These are phyloP conservation scores for Canariomyces notabilis DNA, from an alignment of 2,329 filamentous ascomycete species.

Conservation along the genomic window DNA sequence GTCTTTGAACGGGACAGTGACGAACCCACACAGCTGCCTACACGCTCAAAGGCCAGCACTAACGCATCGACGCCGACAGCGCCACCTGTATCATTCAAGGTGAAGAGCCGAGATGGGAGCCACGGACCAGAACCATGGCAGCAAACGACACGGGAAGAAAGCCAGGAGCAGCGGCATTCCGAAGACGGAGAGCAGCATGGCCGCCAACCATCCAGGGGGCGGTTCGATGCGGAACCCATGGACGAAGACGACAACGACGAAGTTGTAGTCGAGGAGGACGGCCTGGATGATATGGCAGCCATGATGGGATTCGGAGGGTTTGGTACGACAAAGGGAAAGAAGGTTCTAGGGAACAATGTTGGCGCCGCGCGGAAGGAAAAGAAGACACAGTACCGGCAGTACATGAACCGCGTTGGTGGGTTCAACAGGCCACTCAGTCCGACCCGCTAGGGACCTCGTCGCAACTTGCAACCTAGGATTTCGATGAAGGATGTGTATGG, in stretches of 20 bases:
- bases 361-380: conserved; percentile 86
- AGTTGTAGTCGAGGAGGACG: conserved; percentile 57
- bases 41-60: conserved; percentile 18
- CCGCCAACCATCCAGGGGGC: conserved; percentile 15
- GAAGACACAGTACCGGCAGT: conserved; percentile 92
- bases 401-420: conserved; percentile 82
- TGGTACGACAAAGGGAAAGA: conserved; percentile 79
- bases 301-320: conserved; percentile 91
- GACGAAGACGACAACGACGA: conserved; percentile 45
- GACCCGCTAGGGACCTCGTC: conserved; percentile 29
- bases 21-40: conserved; percentile 18
- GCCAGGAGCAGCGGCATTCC: conserved; percentile 3
- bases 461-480: neutral
- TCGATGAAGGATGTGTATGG: conserved; percentile 3
- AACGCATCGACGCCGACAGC: conserved; percentile 5
- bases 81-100: conserved; percentile 25
- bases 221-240: conserved; percentile 28
- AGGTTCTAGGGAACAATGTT: conserved; percentile 80
- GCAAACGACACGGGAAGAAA: neutral
- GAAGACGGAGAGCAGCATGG: conserved; percentile 11
- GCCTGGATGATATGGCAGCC: conserved; percentile 68
- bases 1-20: conserved; percentile 9
- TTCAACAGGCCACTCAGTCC: conserved; percentile 76
- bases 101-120: conserved; percentile 20
- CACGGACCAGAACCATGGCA: conserved; percentile 17